Evolutionary conservation across 2,329 filamentous ascomycete genomes (phyloP), one percentile per base, ranked within the genome.

Genomic region (Pleomassaria siparia): DNA sequence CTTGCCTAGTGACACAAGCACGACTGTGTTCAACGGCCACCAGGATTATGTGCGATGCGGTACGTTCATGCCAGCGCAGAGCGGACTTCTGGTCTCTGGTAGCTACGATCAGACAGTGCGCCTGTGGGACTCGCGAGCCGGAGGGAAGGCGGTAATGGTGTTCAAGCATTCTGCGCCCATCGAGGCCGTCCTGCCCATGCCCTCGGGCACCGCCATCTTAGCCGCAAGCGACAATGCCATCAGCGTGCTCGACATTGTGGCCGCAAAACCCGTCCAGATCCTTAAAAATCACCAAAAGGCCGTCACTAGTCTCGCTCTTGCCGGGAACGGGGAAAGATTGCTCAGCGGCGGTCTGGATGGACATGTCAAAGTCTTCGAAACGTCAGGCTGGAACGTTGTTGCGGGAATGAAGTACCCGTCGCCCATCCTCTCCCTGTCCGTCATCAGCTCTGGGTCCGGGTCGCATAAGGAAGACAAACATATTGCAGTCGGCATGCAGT

Each of bases 221-320:
- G 91, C 91, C 11, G 84, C 92, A 2, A 85, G 91, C 15, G 91
- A 89, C 48, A 95, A 89, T 64, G 83, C 88, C 53, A 89, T 99
- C 62, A 91, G 88, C 5, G 90, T 99, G 10, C 80, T 99, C 52
- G 94, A 99, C 69, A 81, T 99, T 36, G 87, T 97, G 13, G 92
- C 91, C 41, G 94, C 89, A 21, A 90, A 89, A 64, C 91, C 92
- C 4, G 77, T 96, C 48, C 87, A 91, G 59, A 78, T 95, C 65
- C 86, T 99, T 54, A 86, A 86, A 59, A 97, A 95, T 69, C 94
- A 99, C 72, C 94, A 99, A 68, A 99, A 97, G 82, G 96, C 94
- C 0, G 91, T 99, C 50, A 97, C 94, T 0, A 86, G 88, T 7
- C 80, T 99, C 45, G 86, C 87, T 43, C 76, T 95, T 26, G 91